Percentiles rank a stretch among this genome's conserved stretches.
phyloP scores from a whole-genome alignment of 345 rosid species.

The Eucalyptus tenuipes region DNA sequence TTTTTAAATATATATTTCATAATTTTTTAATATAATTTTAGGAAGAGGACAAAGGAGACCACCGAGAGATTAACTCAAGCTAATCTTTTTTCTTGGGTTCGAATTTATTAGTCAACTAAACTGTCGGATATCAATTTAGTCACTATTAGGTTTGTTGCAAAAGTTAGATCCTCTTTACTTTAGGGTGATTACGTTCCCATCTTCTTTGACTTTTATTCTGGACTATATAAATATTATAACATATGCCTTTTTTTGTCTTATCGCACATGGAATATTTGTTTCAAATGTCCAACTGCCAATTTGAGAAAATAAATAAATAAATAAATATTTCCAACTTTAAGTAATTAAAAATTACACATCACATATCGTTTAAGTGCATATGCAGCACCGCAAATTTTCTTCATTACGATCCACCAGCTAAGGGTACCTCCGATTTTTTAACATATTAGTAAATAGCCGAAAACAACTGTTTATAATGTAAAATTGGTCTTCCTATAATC shows the following conservation, averaged over 20 bases:
- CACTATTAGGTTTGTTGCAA: constrained; percentile 12
- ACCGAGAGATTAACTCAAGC: constrained; percentile 16
- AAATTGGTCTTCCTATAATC: not conserved
- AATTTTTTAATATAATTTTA: not conserved
- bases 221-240: constrained; percentile 19
- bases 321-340: not conserved
- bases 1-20: not conserved
- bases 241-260: not conserved
- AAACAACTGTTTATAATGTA: not conserved
- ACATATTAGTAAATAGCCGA: not conserved
- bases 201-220: constrained; percentile 59
- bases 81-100: not conserved
- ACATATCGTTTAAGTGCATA: not conserved
- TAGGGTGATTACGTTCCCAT: constrained; percentile 22
- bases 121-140: not conserved
- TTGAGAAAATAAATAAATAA: not conserved
- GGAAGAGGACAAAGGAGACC: constrained; percentile 20
- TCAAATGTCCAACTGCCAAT: not conserved
- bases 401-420: not conserved
- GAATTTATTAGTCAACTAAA: not conserved
- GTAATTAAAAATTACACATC: not conserved
- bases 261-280: not conserved
- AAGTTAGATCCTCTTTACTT: constrained; percentile 13
- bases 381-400: not conserved
- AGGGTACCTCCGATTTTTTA: not conserved